A percentile compares a stretch with the other conserved stretches of the same genome.
These are phyloP conservation scores for Leishmania lainsoni DNA, from an alignment of 208 protist species.

Conservation along the genomic window DNA sequence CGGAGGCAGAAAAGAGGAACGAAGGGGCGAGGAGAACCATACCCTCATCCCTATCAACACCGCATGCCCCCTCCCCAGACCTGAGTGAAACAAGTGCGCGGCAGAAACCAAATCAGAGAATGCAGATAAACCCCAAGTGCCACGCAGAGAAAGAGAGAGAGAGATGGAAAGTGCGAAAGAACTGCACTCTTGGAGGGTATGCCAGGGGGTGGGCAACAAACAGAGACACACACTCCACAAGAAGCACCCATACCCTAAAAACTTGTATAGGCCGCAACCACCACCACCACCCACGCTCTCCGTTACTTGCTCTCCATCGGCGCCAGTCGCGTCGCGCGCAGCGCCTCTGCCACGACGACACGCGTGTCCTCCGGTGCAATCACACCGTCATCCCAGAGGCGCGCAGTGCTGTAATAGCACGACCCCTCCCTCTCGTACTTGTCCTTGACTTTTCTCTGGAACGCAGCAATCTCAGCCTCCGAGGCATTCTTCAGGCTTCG, in stretches of 20 bases:
- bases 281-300: neutral
- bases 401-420: constrained; percentile 93
- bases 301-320: constrained; percentile 42
- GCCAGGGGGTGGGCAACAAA: neutral
- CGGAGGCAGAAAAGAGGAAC: neutral
- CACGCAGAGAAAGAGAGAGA: no score
- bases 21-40: neutral
- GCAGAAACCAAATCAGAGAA: neutral
- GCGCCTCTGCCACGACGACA: constrained; percentile 83
- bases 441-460: constrained; percentile 72
- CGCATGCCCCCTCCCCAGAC: neutral
- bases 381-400: constrained; percentile 97
- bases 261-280: neutral
- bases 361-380: constrained; percentile 92
- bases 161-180: neutral
- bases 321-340: constrained; percentile 72
- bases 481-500: constrained; percentile 39
- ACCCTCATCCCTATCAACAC: neutral
- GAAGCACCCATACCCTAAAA: neutral
- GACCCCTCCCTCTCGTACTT: constrained; percentile 95
- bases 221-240: neutral
- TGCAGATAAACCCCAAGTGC: no score
- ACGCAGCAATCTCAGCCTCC: constrained; percentile 63
- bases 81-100: neutral
- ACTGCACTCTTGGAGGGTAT: neutral